Percentiles rank a stretch among this genome's conserved stretches.
Evolutionary conservation across 257 asterid species (phyloP).

Genomic region (Haberlea rhodopensis): DNA sequence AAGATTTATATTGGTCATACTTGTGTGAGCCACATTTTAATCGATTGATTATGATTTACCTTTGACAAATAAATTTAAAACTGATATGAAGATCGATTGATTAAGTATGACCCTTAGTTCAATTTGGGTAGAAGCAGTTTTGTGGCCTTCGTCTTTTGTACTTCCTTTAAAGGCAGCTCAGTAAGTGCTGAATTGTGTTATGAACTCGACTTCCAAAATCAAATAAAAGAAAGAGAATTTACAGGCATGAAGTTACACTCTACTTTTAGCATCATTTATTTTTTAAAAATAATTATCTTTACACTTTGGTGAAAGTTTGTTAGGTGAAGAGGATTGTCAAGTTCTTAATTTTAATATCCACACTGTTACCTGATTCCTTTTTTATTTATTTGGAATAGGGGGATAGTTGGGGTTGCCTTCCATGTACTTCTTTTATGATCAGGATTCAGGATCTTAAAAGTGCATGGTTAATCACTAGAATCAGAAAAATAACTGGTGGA

Average conservation of each 20-base stretch:
- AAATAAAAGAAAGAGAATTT: not conserved
- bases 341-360: too few relatives aligned
- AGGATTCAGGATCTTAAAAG: slow-evolving; percentile 15
- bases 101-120: not conserved
- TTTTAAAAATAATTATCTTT: too few relatives aligned
- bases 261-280: slow-evolving; percentile 1
- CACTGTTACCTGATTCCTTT: not conserved
- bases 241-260: not conserved
- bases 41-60: not conserved
- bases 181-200: slow-evolving; percentile 13
- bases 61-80: slow-evolving; percentile 9
- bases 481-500: not conserved
- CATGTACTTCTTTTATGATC: slow-evolving; percentile 12
- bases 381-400: not conserved
- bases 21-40: slow-evolving; percentile 14
- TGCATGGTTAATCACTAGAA: not conserved
- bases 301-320: too few relatives aligned
- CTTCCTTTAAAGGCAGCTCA: not conserved
- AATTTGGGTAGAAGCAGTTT: not conserved
- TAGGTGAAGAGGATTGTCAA: too few relatives aligned
- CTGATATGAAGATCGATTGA: not conserved
- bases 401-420: slow-evolving; percentile 5
- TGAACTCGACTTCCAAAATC: slow-evolving; percentile 17
- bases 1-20: slow-evolving; percentile 1
- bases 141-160: not conserved